Evolutionary conservation across 2,329 filamentous ascomycete species (phyloP).

Genomic region (Hyphodiscus sp.): DNA sequence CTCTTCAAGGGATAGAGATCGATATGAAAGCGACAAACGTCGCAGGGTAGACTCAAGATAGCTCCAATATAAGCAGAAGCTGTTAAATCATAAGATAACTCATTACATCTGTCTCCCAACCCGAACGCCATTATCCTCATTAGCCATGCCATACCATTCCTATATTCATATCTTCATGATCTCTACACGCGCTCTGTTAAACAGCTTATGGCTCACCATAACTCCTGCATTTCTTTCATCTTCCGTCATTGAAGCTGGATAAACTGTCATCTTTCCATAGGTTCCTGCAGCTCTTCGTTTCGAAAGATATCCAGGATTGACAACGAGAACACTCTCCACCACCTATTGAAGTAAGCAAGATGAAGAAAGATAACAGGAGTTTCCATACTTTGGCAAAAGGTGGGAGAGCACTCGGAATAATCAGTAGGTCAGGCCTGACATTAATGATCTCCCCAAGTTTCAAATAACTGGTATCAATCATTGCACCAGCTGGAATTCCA

Average conservation of each 20-base stretch:
- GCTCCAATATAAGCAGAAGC: conserved; percentile 6
- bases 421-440: conserved; percentile 75
- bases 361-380: background rate
- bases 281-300: conserved; percentile 82
- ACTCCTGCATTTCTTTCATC: conserved; percentile 49
- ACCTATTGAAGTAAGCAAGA: conserved; percentile 49
- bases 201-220: conserved; percentile 68
- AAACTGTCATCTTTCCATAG: conserved; percentile 72
- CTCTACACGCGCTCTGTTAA: conserved; percentile 78
- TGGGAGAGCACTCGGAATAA: conserved; percentile 75
- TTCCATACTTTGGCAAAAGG: conserved; percentile 76
- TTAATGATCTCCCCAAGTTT: conserved; percentile 89
- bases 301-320: conserved; percentile 85
- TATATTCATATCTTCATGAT: conserved; percentile 64
- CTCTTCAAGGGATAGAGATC: conserved; percentile 45
- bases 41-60: conserved; percentile 43
- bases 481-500: conserved; percentile 62
- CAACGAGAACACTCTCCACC: conserved; percentile 78
- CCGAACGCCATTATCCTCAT: background rate
- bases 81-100: background rate
- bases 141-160: background rate
- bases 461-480: conserved; percentile 76
- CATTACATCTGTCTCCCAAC: background rate
- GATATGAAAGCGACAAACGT: conserved; percentile 54
- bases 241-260: conserved; percentile 54